Evolutionary conservation across 495 filamentous ascomycete genomes (phyloP), one percentile per base, ranked within the genome.

Genomic region (Cenococcum geophilum): DNA sequence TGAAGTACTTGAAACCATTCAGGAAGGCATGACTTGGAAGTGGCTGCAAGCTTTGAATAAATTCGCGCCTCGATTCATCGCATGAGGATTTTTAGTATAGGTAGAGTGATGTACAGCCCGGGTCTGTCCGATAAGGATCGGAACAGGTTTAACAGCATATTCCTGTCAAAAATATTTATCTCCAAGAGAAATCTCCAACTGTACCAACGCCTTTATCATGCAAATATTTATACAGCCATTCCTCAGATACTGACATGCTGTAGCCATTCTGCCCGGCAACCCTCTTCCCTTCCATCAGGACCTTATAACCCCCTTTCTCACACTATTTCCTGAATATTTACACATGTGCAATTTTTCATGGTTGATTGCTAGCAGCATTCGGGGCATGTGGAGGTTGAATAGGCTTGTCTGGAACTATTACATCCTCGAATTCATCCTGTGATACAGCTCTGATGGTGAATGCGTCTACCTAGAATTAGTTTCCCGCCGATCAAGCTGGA

Each of bases 371-470:
- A 25, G n/a, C 16, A 5, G 27, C 11, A 37, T 56, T 37, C 37
- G 23, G 34, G 10, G 54, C 54, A n/a, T 23, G 62, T 32, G 61
- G 40, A 36, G 58, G 63, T 35, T 60, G 57, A 11, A 61, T 23
- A 22, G 66, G 66, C 53, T 69, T 59, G 23, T 62, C 63, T n/a
- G 66, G 66, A 6, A 69, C 66, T 32, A 83, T 83, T 58, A 99
- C 91, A 71, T 99, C 93, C 67, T 92, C 89, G 81, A 99, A 99
- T 62, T 99, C 91, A 73, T 99, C 93, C 76, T 97, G 95, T 37
- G 91, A 86, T 70, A 99, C 86, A 23, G 88, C 91, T 55, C 77
- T 80, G 71, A 99, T 88, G 9, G 93, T 97, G 75, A 87, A 97
- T 55, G 83, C 75, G 71, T 96, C 93, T 98, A 61, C 14, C 27